These are phyloP conservation scores for Oldenlandia corymbosa DNA, from an alignment of 257 asterid genomes.

Conservation along the genomic window DNA sequence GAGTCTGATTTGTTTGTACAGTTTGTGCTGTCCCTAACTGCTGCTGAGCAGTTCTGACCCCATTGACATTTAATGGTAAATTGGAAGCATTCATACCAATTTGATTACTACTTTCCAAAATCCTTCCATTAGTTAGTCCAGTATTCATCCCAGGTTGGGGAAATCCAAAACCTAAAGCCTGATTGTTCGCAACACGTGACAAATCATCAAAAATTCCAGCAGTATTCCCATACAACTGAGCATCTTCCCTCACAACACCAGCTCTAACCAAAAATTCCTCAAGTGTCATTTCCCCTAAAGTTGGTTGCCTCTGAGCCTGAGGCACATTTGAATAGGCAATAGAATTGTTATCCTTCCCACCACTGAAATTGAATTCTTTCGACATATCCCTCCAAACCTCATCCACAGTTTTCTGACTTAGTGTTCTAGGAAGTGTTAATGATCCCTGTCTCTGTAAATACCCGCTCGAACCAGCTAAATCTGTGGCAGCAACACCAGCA, in stretches of 20 bases:
- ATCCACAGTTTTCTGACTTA: conserved; percentile 93
- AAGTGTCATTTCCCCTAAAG: conserved; percentile 80
- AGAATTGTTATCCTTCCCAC: conserved; percentile 30
- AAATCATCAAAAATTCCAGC: conserved; percentile 43
- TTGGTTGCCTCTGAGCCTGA: conserved; percentile 63
- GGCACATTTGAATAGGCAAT: conserved; percentile 36
- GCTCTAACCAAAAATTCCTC: conserved; percentile 86
- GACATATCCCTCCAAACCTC: conserved; percentile 88
- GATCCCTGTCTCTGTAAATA: conserved; percentile 82
- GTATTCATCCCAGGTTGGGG: conserved; percentile 35
- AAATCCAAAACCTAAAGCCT: conserved; percentile 42
- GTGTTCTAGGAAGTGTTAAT: conserved; percentile 73
- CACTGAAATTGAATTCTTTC: conserved; percentile 39
- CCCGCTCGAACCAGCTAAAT: conserved; percentile 30
- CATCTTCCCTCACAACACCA: conserved; percentile 80
- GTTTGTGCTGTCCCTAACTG: conserved; percentile 23
- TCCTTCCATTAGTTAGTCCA: conserved; percentile 35
- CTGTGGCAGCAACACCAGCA: conserved; percentile 21
- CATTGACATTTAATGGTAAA: conserved; percentile 49
- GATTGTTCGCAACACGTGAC: conserved; percentile 25
- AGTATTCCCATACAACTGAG: conserved; percentile 40
- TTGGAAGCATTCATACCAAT: conserved; percentile 35
- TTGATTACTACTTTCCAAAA: conserved; percentile 35
- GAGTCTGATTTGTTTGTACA: conserved; percentile 24
- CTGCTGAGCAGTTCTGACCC: conserved; percentile 44